A percentile compares a stretch with the other conserved stretches of the same genome.
phyloP scores from a whole-genome alignment of 768 basidiomycete species.

The Leccinum imitatum region DNA sequence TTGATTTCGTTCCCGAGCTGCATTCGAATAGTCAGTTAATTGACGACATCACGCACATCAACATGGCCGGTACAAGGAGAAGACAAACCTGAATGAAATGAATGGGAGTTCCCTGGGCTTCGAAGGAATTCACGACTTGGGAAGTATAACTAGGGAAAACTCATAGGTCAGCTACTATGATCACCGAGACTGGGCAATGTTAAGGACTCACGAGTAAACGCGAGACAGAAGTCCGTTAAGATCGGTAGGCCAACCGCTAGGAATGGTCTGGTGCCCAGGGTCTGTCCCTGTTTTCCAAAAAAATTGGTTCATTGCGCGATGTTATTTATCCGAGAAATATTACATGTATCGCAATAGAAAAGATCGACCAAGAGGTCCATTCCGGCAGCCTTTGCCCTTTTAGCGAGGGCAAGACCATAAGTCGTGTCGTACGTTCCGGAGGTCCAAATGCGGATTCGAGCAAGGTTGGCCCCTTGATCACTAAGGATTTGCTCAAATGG shows the following conservation, averaged over 20 bases:
- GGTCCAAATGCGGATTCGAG: constrained; percentile 16
- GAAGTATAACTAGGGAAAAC: constrained; percentile 8
- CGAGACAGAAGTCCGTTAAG: constrained; percentile 8
- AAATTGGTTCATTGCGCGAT: not conserved
- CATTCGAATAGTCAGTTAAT: not conserved
- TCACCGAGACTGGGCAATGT: too few species aligned
- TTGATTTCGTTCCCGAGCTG: constrained; percentile 18
- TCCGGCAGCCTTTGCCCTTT: constrained; percentile 11
- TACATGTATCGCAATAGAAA: constrained; percentile 14
- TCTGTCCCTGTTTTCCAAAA: constrained; percentile 6
- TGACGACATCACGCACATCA: not conserved
- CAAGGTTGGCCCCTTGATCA: constrained; percentile 14
- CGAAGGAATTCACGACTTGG: constrained; percentile 6
- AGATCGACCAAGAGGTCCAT: constrained; percentile 15
- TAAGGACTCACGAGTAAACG: constrained; percentile 7
- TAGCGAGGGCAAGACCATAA: constrained; percentile 13
- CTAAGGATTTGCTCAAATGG: constrained; percentile 12
- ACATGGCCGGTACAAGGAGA: too few species aligned
- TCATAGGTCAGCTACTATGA: not conserved
- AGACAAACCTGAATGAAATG: constrained; percentile 11
- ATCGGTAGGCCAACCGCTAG: constrained; percentile 15
- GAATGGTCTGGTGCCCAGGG: constrained; percentile 9
- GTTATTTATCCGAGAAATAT: not conserved
- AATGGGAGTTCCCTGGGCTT: constrained; percentile 10
- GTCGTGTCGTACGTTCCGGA: constrained; percentile 9